Evolutionary conservation across 768 basidiomycete species (phyloP), one percentile per base, ranked within the genome.

Genomic region (Scleroderma bovista): DNA sequence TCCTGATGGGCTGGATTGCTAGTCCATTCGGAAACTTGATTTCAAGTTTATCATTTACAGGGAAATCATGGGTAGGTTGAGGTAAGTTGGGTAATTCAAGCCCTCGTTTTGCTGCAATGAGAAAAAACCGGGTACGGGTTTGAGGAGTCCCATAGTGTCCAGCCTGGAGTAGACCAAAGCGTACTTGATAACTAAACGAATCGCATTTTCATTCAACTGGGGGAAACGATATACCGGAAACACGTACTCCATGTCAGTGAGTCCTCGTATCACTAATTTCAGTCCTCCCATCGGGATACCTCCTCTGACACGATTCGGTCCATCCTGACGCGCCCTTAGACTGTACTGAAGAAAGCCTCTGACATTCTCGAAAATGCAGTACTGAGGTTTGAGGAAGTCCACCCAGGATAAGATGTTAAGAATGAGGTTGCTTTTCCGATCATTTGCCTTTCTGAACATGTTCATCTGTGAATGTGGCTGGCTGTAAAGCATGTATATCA

Each of bases 401-500:
- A 78, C 67, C 57, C 63, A 75, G 16, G 74, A 73, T 8, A 76
- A 63, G 7, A 69, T 74, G 3, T 78, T 88, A 16, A 89, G 69
- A 26, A 89, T 80, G 2, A 88, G 65, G 55, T 81, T 84, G 54
- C 77, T 84, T 64, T 87, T 88, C 16, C 64, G 61, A 56, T 91
- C 87, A 52, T 81, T 74, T 6, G 81, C 83, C 50, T 72, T 79
- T 47, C 78, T 78, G 58, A 69, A 88, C 79, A 81, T 86, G 60
- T 91, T 91, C 17, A 89, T 62, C 1, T 63, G 61, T 0, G 88
- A 90, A 58, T 90, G 88, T 3, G 82, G 76, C 63, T 89, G 88
- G 60, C 87, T 89, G 50, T 13, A n/a, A n/a, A 31, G 24, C 17
- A 29, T 42, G 29, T 20, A 34, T 60, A 44, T 55, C 24, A n/a